These are phyloP conservation scores for Trifolium pratense DNA, from an alignment of 306 rosid species.

Conservation along the genomic window DNA sequence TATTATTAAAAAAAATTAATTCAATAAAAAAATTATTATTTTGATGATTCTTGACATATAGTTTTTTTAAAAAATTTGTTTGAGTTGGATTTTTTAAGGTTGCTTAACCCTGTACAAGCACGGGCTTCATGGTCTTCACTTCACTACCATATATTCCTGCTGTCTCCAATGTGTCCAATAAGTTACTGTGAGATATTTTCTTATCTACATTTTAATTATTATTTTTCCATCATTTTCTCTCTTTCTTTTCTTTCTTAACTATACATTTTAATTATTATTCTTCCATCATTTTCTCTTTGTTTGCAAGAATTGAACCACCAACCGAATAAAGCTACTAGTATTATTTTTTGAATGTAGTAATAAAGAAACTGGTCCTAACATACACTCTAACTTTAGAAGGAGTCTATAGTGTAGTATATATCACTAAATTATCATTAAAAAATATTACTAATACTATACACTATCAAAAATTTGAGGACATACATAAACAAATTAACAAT, in stretches of 20 bases:
- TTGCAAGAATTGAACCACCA: conserved; percentile 28
- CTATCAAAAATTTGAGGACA: not conserved
- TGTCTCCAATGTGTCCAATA: not conserved
- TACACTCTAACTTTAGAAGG: not conserved
- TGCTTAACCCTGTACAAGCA: not conserved
- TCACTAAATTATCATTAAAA: not conserved
- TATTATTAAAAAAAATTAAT: no score
- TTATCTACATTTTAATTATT: not conserved
- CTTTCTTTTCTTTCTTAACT: no score
- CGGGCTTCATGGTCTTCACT: not conserved
- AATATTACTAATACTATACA: not conserved
- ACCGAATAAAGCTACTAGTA: not conserved
- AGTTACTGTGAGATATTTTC: not conserved
- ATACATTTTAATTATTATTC: not conserved
- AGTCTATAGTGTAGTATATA: not conserved
- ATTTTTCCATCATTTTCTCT: no score
- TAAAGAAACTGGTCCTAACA: conserved; percentile 20
- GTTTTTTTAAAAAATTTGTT: no score
- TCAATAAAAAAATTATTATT: no score
- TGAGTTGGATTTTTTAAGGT: not conserved
- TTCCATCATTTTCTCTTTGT: conserved; percentile 18
- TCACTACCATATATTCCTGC: not conserved
- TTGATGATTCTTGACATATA: no score
- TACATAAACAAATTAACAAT: conserved; percentile 22
- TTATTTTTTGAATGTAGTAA: not conserved